Base-by-base conservation (phyloP, 108 stramenopile genomes). In the Nitzschia palea region DNA sequence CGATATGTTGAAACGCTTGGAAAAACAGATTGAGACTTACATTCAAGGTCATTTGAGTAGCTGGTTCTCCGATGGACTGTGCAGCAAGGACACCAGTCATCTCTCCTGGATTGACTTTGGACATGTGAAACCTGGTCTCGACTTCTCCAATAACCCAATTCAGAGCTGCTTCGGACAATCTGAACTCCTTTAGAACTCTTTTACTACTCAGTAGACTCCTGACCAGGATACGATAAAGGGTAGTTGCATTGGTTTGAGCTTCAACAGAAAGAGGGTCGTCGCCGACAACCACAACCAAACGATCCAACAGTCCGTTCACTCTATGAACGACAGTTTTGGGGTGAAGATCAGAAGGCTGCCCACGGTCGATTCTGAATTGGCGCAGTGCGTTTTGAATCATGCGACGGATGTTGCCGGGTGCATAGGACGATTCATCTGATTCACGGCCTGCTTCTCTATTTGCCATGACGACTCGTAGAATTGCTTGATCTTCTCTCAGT, bases 41-140 rank as follows among this genome's bases (percentile, higher is more conserved):
- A 67, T 94, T 94, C 43, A 99, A 80, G 4, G 98, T 99, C 98
- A 99, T 99, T 74, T 99, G 98, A n/a, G 98, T 99, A 35, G 97
- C 97, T 20, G 98, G 98, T 74, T 99, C 97, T 18, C 98, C 98
- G 61, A 99, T 94, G 63, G 93, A 95, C 75, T 99, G 98, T 1
- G 98, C 98, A 4, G 98, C 98, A 57, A 98, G 85, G 8, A 99
- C 97, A 54, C 98, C 98, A 55, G 90, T 89, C 97, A 98, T 98
- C 73, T 99, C 98, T n/a, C 98, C 98, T 9, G 98, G 92, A 63
- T 81, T 78, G 5, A 97, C 97, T 76, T 89, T 91, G 52, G 96
- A 88, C 42, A 80, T 79, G 70, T 87, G 73, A 82, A 98, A 98
- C 31, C 93, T 70, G 14, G 88, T 86, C 76, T 96, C 95, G 52